A percentile compares a stretch with the other conserved stretches of the same genome.
Conservation (phyloP, 1,284 basidiomycete genomes). For the Apiotrichum montevideense region DNA sequence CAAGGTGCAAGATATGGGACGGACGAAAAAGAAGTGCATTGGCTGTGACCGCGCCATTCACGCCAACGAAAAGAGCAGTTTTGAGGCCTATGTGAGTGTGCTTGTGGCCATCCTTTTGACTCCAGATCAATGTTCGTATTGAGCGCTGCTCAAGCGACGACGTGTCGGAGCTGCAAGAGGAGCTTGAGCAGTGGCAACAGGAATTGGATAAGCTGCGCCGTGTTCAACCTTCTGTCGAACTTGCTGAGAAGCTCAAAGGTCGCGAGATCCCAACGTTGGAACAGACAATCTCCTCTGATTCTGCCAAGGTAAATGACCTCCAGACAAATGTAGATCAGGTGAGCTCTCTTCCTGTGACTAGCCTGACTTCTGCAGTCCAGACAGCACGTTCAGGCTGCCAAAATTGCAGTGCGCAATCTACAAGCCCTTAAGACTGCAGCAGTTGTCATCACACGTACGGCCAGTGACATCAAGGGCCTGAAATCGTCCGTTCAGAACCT, state of each 20-base stretch:
- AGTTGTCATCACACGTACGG: constrained; percentile 57
- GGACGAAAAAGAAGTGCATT: constrained; percentile 62
- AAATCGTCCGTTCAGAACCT: constrained; percentile 60
- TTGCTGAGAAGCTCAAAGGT: constrained; percentile 51
- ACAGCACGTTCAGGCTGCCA: constrained; percentile 33
- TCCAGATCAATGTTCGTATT: constrained; percentile 50
- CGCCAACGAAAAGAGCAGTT: constrained; percentile 57
- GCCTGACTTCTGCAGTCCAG: constrained; percentile 23
- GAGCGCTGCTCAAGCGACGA: constrained; percentile 20
- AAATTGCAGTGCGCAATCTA: constrained; percentile 55
- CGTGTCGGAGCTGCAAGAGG: constrained; percentile 47
- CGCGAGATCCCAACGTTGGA: constrained; percentile 64
- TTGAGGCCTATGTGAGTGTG: constrained; percentile 61
- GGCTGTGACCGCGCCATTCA: constrained; percentile 69
- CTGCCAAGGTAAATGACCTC: constrained; percentile 53
- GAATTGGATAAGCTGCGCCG: constrained; percentile 58
- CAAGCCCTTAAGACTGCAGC: constrained; percentile 61
- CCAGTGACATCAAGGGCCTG: constrained; percentile 61
- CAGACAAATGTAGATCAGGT: constrained; percentile 55
- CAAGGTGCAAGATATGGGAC: constrained; percentile 57
- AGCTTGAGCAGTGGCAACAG: constrained; percentile 58
- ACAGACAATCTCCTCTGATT: constrained; percentile 57
- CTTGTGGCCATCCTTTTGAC: neutral
- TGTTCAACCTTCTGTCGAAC: constrained; percentile 52
- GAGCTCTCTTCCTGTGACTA: neutral